Evolutionary conservation across 2,329 filamentous ascomycete genomes (phyloP).

Genomic region (Simplicillium sp.): DNA sequence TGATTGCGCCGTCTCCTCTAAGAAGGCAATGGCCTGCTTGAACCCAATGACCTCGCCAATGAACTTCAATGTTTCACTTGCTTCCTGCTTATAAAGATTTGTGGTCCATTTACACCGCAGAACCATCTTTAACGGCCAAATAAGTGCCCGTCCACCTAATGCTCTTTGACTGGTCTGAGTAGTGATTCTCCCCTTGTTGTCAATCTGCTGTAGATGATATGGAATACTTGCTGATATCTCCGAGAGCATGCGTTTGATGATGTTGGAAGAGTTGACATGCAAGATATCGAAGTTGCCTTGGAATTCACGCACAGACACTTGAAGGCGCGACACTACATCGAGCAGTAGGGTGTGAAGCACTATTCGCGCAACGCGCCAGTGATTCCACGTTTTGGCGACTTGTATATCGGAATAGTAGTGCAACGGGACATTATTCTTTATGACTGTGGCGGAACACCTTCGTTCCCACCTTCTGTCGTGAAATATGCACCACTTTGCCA

Average conservation of each 20-base stretch:
- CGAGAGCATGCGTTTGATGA: background rate
- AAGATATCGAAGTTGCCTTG: background rate
- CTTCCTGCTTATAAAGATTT: background rate
- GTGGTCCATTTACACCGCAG: background rate
- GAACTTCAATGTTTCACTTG: background rate
- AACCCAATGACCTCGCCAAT: background rate
- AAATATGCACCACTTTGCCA: background rate
- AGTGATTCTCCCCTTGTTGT: background rate
- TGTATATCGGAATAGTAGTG: slow-evolving; percentile 1
- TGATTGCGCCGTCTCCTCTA: no score
- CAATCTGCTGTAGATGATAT: slow-evolving; percentile 1
- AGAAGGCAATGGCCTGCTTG: background rate
- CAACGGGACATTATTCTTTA: background rate
- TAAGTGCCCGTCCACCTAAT: background rate
- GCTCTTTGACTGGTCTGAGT: background rate
- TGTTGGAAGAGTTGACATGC: background rate
- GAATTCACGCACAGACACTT: background rate
- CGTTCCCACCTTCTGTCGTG: background rate
- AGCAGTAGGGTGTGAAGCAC: background rate
- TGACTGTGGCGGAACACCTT: background rate
- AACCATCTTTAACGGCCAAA: slow-evolving; percentile 1
- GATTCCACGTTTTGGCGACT: slow-evolving; percentile 1
- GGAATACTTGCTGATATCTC: slow-evolving; percentile 1
- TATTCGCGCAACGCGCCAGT: slow-evolving; percentile 1
- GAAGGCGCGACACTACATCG: background rate